Base-by-base conservation (phyloP, 352 stramenopile species). In the Phytophthora meadii region DNA sequence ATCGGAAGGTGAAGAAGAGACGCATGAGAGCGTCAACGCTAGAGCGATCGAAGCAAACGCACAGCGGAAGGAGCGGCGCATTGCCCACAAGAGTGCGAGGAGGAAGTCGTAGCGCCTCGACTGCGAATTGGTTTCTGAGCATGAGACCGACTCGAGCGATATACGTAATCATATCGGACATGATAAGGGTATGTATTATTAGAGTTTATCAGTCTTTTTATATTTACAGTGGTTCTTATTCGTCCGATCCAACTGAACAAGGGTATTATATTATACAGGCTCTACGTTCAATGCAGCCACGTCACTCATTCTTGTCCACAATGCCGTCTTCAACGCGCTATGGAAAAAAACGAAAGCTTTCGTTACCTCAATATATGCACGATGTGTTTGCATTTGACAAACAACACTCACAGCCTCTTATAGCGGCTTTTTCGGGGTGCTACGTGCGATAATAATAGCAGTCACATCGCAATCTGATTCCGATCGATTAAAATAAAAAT, bases 111-210 rank as follows among this genome's bases (percentile, higher is more conserved):
- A 22, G n/a, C 48, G 47, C 45, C 48, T 51, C 32, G 11, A 66
- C 42, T 62, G 14, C 54, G 24, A 64, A 42, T 68, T 71, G 45
- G 52, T 63, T 72, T 75, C 40, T 75, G 50, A 65, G 12, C 22
- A 42, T n/a, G 11, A 46, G 36, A 28, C 39, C 19, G 10, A 17
- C 5, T 41, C 50, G 40, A 4, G 9, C 4, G 8, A 37, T 24
- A 10, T 64, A 39, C 28, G 58, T 59, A 65, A 68, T 50, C 48
- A 61, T 24, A 69, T 65, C 34, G 22, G 2, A 6, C 14, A 51
- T 15, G 32, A 25, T 49, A 42, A 49, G 42, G 22, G n/a, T 58
- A 52, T 47, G 5, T 22, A 63, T n/a, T 47, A 12, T 49, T 22
- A 49, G 39, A 54, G 30, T 54, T 9, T 19, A 22, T 2, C 30